Percentiles rank a stretch among this genome's conserved stretches.
phyloP scores from a whole-genome alignment of 257 asterid genomes.

The Nicotiana attenuata region DNA sequence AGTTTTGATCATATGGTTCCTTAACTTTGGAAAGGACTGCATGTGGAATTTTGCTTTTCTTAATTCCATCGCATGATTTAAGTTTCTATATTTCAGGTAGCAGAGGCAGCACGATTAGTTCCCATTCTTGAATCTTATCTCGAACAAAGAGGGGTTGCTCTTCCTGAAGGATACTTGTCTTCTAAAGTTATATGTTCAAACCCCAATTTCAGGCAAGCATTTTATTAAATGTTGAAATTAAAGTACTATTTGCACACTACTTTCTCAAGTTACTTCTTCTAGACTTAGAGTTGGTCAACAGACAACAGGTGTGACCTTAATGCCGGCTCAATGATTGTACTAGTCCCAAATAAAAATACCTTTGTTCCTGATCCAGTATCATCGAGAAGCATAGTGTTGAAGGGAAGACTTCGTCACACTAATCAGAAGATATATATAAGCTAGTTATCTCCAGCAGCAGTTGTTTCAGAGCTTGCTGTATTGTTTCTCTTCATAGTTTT shows the following conservation, averaged over 20 bases:
- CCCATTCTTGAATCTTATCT: conserved; percentile 76
- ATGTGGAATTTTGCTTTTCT: neutral
- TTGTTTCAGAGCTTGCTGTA: too few species aligned
- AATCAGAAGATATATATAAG: too few species aligned
- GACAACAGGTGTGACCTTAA: too few species aligned
- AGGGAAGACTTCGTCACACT: too few species aligned
- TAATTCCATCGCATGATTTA: neutral
- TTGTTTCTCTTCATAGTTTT: too few species aligned
- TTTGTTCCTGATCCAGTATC: too few species aligned
- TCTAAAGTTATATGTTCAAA: conserved; percentile 80
- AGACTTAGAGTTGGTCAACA: too few species aligned
- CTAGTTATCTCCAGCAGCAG: too few species aligned
- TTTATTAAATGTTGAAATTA: neutral
- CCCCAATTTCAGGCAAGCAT: conserved; percentile 59
- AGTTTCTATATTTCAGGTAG: conserved; percentile 42
- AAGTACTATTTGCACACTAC: neutral
- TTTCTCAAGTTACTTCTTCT: neutral
- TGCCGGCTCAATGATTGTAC: too few species aligned
- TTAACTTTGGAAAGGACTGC: neutral
- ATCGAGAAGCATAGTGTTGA: too few species aligned
- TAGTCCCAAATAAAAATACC: too few species aligned
- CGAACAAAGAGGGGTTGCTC: conserved; percentile 69
- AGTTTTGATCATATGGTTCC: neutral
- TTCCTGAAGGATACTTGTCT: conserved; percentile 72
- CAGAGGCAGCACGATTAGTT: conserved; percentile 52